These are phyloP conservation scores for Neophaeococcomyces mojaviensis DNA, from an alignment of 2,329 filamentous ascomycete species.

Conservation along the genomic window DNA sequence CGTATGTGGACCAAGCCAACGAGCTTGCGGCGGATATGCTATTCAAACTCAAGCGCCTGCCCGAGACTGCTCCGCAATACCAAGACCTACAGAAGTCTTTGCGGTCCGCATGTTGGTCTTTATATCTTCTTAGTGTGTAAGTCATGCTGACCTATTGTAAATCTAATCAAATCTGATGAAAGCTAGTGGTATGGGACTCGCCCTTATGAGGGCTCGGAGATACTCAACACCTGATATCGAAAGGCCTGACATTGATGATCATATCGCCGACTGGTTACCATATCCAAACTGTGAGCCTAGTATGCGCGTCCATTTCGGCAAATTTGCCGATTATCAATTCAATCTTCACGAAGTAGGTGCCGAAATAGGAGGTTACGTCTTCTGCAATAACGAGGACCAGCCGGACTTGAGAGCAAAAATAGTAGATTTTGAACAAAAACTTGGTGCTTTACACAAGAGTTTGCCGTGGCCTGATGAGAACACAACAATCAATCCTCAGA, in stretches of 20 bases:
- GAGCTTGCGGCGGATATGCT: conserved; percentile 11
- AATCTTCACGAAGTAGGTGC: conserved; percentile 1
- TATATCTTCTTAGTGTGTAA: conserved; percentile 8
- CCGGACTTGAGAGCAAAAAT: neutral
- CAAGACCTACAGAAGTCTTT: conserved; percentile 12
- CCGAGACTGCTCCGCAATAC: neutral
- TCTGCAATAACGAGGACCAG: neutral
- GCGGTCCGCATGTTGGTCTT: conserved; percentile 10
- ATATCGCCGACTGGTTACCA: neutral
- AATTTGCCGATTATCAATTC: conserved; percentile 1
- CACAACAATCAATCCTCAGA: neutral
- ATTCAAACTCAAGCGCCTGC: neutral
- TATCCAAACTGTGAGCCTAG: conserved; percentile 1
- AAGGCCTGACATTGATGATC: neutral
- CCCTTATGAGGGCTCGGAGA: neutral
- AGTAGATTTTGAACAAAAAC: neutral
- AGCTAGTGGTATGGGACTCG: neutral
- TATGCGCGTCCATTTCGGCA: neutral
- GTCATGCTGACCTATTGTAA: neutral
- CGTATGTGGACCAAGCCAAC: conserved; percentile 13
- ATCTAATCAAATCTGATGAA: neutral
- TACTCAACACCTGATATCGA: neutral
- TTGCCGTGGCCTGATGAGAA: neutral
- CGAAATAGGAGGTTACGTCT: neutral
- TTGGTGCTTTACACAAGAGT: neutral